Evolutionary conservation across 2,329 filamentous ascomycete genomes (phyloP), one percentile per base, ranked within the genome.

Genomic region (Pseudocercospora fijiensis): DNA sequence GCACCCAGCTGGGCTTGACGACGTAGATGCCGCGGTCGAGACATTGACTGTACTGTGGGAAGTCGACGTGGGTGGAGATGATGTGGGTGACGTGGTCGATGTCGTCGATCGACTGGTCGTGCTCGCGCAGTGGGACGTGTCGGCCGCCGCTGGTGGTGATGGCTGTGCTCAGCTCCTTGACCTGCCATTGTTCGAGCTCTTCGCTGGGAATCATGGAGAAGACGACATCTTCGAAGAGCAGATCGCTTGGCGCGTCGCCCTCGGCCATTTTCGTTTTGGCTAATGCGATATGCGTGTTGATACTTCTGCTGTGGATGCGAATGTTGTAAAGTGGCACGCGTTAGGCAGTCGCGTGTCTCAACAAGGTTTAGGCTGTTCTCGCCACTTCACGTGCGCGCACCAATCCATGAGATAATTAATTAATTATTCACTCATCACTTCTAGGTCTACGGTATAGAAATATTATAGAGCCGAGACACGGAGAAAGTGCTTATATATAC

Each of bases 11-110:
- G 3, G 90, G 87, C 68, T 88, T 93, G 27, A 98, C 88, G 0
- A 98, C 90, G 10, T 92, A 90, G 57, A 95, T 88, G 83, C 96
- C 89, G 67, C 86, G 81, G 55, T 91, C 89, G 67, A 89, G 84
- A 1, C 91, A 88, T 66, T 86, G 84, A 65, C 86, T 82, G 75
- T 95, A 98, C 72, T 94, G 87, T n/a, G 91, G 88, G 71, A 99
- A 99, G 76, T 99, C 92, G 77, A 92, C 90, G 0, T 90, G 94
- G 63, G 88, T 86, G 62, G 93, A 85, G 67, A 91, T 81, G 65
- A 91, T 85, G 74, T 90, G 88, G 6, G 84, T 88, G 65, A 87
- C 80, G 59, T 82, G 68, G 37, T 76, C 68, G 28, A 83, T 72
- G 18, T 76, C 74, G 41, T 82, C 73, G 56, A 74, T 69, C 22